Evolutionary conservation across 2,329 filamentous ascomycete genomes (phyloP), one percentile per base, ranked within the genome.

Genomic region (Phoma herbarum): DNA sequence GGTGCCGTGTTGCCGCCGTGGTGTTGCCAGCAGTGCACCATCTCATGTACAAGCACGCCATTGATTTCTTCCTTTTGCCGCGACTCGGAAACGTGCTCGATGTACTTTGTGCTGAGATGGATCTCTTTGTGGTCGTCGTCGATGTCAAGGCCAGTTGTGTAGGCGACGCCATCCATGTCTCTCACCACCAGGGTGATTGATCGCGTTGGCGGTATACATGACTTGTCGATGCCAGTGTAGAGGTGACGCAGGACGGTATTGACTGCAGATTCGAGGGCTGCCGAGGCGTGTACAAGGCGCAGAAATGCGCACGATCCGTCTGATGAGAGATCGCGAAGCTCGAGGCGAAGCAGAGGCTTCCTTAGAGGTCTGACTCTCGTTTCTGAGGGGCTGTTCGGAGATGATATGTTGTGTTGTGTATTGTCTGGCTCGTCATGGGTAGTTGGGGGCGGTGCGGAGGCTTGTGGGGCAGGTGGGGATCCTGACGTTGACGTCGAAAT

Each of bases 11-110:
- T 81, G 10, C 77, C 80, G 2, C 83, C 90, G 67, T 92, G 89
- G 78, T 91, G 90, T 77, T 98, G 94, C 79, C 90, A 96, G 79
- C 93, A 97, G 80, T 98, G 95, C 14, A 98, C 94, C 61, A 97
- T 88, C 78, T 98, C 94, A 75, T 98, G 94, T 1, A 90, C 90
- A 20, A 98, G 77, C 0, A 98, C 93, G 39, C 95, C 95, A 18
- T 86, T 80, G 59, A 97, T 87, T 79, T 98, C 92, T 37, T 83
- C 77, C 62, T 70, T 77, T 35, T 60, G 67, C 14, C 76, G 65
- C 4, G 65, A 61, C 20, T 73, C 69, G 0, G 83, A 57, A 1
- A 81, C 70, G 12, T 63, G 48, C 2, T 75, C 70, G 66, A 97
- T 87, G 80, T 97, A 97, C 45, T 84, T 80, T 1, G 94, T 86